Evolutionary conservation across 2,329 filamentous ascomycete species (phyloP).

Genomic region (Sarocladiaceae sp.): DNA sequence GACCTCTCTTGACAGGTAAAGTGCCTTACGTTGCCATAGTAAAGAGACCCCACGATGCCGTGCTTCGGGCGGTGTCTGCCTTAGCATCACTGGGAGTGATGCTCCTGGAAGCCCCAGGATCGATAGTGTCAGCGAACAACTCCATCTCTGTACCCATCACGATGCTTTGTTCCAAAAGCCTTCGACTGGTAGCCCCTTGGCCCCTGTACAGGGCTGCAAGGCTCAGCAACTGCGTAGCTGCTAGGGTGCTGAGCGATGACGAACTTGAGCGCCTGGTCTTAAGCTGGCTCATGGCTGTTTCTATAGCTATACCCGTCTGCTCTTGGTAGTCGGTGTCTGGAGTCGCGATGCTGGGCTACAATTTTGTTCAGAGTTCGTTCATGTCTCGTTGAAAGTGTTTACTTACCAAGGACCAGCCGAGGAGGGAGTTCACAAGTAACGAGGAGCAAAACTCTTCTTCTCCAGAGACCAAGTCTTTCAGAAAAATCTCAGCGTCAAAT

Average conservation of each 20-base stretch:
- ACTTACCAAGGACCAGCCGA: slow-evolving; percentile 27
- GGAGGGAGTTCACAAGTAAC: slow-evolving; percentile 27
- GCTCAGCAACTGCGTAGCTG: slow-evolving; percentile 11
- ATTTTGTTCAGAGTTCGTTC: not conserved
- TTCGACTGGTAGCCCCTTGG: slow-evolving; percentile 2
- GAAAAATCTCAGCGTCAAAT: slow-evolving; percentile 28
- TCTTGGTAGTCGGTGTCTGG: not conserved
- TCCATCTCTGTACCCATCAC: slow-evolving; percentile 9
- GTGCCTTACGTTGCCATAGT: slow-evolving; percentile 9
- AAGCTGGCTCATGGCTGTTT: slow-evolving; percentile 2
- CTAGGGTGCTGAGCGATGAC: not conserved
- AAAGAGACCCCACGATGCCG: slow-evolving; percentile 12
- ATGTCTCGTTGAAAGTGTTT: slow-evolving; percentile 11
- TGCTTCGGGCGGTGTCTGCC: no score
- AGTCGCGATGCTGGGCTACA: not conserved
- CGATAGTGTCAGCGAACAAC: not conserved
- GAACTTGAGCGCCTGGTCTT: not conserved
- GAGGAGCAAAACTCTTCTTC: slow-evolving; percentile 23
- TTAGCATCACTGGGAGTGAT: no score
- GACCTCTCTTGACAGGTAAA: not conserved
- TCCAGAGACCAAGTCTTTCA: slow-evolving; percentile 23
- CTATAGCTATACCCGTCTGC: not conserved
- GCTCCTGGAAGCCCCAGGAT: no score
- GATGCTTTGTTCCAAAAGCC: slow-evolving; percentile 8
- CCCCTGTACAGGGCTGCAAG: slow-evolving; percentile 10